Base-by-base conservation (phyloP, 805 yeast species). In the Candida coquimbonensis region DNA sequence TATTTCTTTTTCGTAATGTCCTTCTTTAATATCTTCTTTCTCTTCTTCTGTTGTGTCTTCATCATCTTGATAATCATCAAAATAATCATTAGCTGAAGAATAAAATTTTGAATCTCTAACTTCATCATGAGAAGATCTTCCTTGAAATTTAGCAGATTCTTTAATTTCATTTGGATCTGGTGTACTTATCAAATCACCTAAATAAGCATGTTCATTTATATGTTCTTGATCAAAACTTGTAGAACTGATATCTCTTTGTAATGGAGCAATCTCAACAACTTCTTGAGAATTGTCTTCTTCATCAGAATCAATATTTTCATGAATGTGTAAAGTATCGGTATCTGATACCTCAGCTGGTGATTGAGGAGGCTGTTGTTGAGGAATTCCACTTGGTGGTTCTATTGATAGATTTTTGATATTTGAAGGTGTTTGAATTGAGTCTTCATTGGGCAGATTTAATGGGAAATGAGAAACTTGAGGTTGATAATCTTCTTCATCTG, bases 21-120 rank as follows among this genome's bases (percentile, higher is more conserved):
- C 31, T 29, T 29, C 31, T 13, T 29, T 29, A 4, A 29, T 13
- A 11, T 29, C 13, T 11, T 29, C 14, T 6, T 12, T 5, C 9
- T 33, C 14, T 31, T 38, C 37, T 31, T 37, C 29, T 6, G 19
- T 33, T 7, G 17, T 14, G 16, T 38, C 38, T 34, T 27, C 38
- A 8, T 56, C 57, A 36, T 56, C 56, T 1, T 55, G 49, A 39
- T 55, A 53, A 39, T 58, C 62, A 38, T 56, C 61, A 46, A 53
- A 55, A 33, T 56, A 58, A 40, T 55, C 61, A 39, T 48, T 51
- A 11, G 55, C 55, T 1, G 59, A 46, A 13, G 50, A 49, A 43
- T 58, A 58, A 46, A 51, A 58, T 32, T 53, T 53, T 4, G 62
- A 57, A 11, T 50, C 53, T 32, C 56, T 49, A 25, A 24, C 42